These are phyloP conservation scores for Curvularia verruculosa DNA, from an alignment of 2,329 filamentous ascomycete genomes.

Conservation along the genomic window DNA sequence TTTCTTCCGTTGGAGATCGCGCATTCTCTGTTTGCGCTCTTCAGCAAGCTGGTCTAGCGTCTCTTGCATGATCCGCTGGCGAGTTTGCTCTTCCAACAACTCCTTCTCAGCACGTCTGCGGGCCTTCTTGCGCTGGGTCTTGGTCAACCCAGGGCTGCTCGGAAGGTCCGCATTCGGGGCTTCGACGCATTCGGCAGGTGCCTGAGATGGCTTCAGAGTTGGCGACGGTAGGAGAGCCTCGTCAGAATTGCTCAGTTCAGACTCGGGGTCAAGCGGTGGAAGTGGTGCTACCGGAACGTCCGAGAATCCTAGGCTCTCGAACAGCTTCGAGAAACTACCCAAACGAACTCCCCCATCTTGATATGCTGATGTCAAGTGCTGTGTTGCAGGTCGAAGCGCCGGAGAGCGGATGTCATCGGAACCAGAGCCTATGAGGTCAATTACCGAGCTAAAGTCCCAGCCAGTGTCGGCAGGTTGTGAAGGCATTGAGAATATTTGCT, in stretches of 20 bases:
- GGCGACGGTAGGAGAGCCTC: slow-evolving; percentile 45
- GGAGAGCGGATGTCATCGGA: slow-evolving; percentile 31
- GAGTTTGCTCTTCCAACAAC: slow-evolving; percentile 16
- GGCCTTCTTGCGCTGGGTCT: slow-evolving; percentile 36
- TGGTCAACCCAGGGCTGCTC: slow-evolving; percentile 21
- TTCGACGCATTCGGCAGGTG: slow-evolving; percentile 1
- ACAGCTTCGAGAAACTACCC: slow-evolving; percentile 57
- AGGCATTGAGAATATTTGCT: slow-evolving; percentile 33
- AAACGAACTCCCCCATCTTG: slow-evolving; percentile 36
- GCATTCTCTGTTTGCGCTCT: slow-evolving; percentile 12
- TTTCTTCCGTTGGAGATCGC: slow-evolving; percentile 1
- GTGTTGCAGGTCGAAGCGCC: slow-evolving; percentile 18
- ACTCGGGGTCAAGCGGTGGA: slow-evolving; percentile 31
- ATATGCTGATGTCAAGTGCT: slow-evolving; percentile 8
- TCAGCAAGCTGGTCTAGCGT: slow-evolving; percentile 12
- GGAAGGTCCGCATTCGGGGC: slow-evolving; percentile 3
- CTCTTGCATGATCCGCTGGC: slow-evolving; percentile 17
- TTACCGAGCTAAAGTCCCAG: slow-evolving; percentile 56
- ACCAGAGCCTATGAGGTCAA: slow-evolving; percentile 49
- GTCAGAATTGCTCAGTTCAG: slow-evolving; percentile 52
- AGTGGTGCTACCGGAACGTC: slow-evolving; percentile 24
- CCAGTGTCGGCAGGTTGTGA: slow-evolving; percentile 45
- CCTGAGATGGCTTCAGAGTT: slow-evolving; percentile 3
- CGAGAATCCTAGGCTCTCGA: slow-evolving; percentile 51
- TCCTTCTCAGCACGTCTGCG: slow-evolving; percentile 35